A percentile compares a stretch with the other conserved stretches of the same genome.
Evolutionary conservation across 805 yeast species (phyloP).

Genomic region (Kluyveromyces wickerhamii): DNA sequence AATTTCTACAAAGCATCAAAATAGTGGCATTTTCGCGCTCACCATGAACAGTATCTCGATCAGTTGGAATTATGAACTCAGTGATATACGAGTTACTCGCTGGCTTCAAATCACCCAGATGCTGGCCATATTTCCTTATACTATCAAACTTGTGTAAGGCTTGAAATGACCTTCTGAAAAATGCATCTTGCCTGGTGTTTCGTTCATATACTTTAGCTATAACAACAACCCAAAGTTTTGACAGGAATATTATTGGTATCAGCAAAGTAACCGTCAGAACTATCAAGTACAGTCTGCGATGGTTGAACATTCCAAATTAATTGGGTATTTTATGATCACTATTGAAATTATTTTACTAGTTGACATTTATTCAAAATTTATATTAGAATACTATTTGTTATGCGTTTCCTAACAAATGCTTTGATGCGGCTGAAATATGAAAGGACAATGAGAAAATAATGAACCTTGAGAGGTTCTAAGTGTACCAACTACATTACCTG

Average conservation of each 20-base stretch:
- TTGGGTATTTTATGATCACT: too few species aligned
- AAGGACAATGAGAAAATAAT: too few species aligned
- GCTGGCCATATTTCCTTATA: constrained; percentile 7
- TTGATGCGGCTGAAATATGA: too few species aligned
- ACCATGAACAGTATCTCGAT: background rate
- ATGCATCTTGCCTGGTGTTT: background rate
- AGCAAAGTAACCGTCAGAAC: too few species aligned
- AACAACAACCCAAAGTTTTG: background rate
- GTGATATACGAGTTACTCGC: constrained; percentile 23
- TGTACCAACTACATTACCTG: too few species aligned
- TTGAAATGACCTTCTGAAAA: constrained; percentile 11
- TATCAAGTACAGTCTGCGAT: too few species aligned
- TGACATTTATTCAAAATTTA: too few species aligned
- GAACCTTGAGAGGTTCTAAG: too few species aligned
- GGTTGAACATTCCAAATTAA: too few species aligned
- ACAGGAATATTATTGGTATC: background rate
- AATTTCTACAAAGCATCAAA: constrained; percentile 79
- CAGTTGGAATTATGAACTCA: constrained; percentile 9
- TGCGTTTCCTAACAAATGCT: too few species aligned
- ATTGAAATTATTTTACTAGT: too few species aligned
- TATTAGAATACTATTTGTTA: too few species aligned
- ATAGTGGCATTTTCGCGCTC: constrained; percentile 59
- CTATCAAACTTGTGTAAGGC: constrained; percentile 14
- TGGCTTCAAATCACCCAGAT: constrained; percentile 15
- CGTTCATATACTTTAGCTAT: background rate